A percentile compares a stretch with the other conserved stretches of the same genome.
These are phyloP conservation scores for Candida krabiensis DNA, from an alignment of 805 yeast species.

Conservation along the genomic window DNA sequence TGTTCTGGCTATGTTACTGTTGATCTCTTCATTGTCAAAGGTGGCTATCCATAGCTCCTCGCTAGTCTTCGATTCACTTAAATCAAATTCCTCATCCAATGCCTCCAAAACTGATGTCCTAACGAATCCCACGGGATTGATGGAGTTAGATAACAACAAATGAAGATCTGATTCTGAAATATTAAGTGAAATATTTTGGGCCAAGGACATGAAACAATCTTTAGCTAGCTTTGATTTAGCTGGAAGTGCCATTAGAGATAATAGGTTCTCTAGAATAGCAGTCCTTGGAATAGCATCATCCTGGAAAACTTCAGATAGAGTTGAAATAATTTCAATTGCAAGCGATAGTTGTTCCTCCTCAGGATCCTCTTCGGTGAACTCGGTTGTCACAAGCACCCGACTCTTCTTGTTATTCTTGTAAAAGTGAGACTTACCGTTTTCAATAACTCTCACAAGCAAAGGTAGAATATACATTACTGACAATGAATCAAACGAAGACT, in stretches of 20 bases:
- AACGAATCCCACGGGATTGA: constrained; percentile 68
- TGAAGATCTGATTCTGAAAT: constrained; percentile 56
- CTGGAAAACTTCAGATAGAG: constrained; percentile 67
- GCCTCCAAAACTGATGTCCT: constrained; percentile 80
- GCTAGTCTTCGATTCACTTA: constrained; percentile 40
- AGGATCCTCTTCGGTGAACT: constrained; percentile 78
- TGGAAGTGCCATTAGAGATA: constrained; percentile 69
- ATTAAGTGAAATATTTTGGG: constrained; percentile 72
- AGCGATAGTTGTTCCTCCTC: constrained; percentile 83
- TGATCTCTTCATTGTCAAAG: constrained; percentile 67
- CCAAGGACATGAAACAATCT: constrained; percentile 75
- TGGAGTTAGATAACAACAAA: constrained; percentile 53
- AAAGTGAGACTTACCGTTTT: constrained; percentile 60
- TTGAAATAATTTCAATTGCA: constrained; percentile 71
- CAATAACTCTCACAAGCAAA: constrained; percentile 63
- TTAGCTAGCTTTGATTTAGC: constrained; percentile 78
- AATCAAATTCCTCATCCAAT: constrained; percentile 78
- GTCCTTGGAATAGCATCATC: constrained; percentile 69
- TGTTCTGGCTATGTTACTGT: constrained; percentile 66
- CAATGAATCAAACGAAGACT: constrained; percentile 64
- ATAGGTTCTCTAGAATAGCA: constrained; percentile 57
- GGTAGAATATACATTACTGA: constrained; percentile 78
- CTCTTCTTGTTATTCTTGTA: constrained; percentile 53
- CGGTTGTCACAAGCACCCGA: constrained; percentile 50
- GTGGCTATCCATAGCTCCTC: constrained; percentile 73